phyloP scores from a whole-genome alignment of 2,329 filamentous ascomycete species.

The Trichoderma sp. region DNA sequence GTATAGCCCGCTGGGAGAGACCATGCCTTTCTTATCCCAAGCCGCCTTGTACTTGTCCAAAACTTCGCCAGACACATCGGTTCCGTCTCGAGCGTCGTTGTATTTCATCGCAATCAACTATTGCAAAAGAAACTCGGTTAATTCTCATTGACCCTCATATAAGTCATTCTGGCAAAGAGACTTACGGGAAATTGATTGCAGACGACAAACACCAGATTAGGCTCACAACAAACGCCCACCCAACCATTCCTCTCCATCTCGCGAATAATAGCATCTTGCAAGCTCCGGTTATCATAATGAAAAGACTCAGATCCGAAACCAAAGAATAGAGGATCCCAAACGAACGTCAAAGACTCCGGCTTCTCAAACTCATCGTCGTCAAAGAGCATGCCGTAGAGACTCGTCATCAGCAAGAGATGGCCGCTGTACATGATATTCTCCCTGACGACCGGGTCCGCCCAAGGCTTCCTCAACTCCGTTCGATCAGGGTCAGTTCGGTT shows the following conservation, averaged over 20 bases:
- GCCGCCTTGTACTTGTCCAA: slow-evolving; percentile 38
- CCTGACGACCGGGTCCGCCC: slow-evolving; percentile 39
- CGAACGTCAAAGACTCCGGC: slow-evolving; percentile 32
- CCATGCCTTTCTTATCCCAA: slow-evolving; percentile 29
- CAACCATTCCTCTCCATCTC: slow-evolving; percentile 39
- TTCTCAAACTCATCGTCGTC: slow-evolving; percentile 40
- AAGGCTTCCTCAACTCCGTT: slow-evolving; percentile 39
- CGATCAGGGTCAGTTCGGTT: slow-evolving; percentile 35
- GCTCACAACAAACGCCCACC: slow-evolving; percentile 43
- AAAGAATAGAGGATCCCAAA: slow-evolving; percentile 40
- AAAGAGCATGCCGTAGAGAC: slow-evolving; percentile 42
- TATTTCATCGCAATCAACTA: slow-evolving; percentile 18
- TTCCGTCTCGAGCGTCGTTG: slow-evolving; percentile 26
- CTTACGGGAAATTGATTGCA: slow-evolving; percentile 44
- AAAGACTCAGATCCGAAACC: slow-evolving; percentile 38
- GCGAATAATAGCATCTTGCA: slow-evolving; percentile 37
- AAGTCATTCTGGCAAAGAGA: not conserved
- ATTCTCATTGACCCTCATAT: not conserved
- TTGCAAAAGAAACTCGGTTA: not conserved
- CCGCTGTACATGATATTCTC: slow-evolving; percentile 45
- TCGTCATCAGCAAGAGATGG: slow-evolving; percentile 39
- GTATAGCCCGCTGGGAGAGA: slow-evolving; percentile 28
- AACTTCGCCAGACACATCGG: slow-evolving; percentile 29
- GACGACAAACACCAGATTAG: slow-evolving; percentile 39
- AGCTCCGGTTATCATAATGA: slow-evolving; percentile 30